Evolutionary conservation across 306 rosid genomes (phyloP).

Genomic region (Vigna reflexopilosa): DNA sequence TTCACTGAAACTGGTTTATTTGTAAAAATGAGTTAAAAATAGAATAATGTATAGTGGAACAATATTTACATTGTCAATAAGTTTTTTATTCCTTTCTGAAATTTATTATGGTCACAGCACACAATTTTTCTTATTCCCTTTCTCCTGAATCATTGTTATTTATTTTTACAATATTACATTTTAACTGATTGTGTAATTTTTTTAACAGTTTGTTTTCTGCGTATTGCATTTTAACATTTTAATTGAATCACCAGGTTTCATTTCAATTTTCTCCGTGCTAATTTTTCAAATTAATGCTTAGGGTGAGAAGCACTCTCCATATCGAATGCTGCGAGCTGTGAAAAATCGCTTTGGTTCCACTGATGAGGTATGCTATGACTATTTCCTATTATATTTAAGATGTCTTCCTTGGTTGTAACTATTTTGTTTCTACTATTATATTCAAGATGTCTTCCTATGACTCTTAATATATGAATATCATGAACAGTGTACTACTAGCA

Average conservation of each 20-base stretch:
- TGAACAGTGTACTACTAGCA: slow-evolving; percentile 1
- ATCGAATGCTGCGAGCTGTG: slow-evolving; percentile 90
- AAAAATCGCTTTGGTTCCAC: slow-evolving; percentile 96
- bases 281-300: slow-evolving; percentile 44
- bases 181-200: slow-evolving; percentile 16
- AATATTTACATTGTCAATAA: background rate
- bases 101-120: background rate
- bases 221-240: background rate
- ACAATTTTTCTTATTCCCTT: background rate
- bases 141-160: background rate
- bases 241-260: slow-evolving; percentile 16
- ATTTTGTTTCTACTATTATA: slow-evolving; percentile 13
- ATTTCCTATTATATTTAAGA: background rate
- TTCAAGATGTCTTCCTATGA: slow-evolving; percentile 22
- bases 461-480: slow-evolving; percentile 7
- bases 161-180: slow-evolving; percentile 26
- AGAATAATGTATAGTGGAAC: slow-evolving; percentile 20
- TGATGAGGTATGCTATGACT: slow-evolving; percentile 71
- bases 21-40: slow-evolving; percentile 1
- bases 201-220: slow-evolving; percentile 13
- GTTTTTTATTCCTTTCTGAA: slow-evolving; percentile 16
- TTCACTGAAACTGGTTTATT: background rate
- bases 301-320: slow-evolving; percentile 91
- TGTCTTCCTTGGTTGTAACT: slow-evolving; percentile 33
- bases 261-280: slow-evolving; percentile 34